A percentile compares a stretch with the other conserved stretches of the same genome.
These are phyloP conservation scores for Fagopyrum tataricum DNA, from an alignment of 148 eudicot species.

Conservation along the genomic window DNA sequence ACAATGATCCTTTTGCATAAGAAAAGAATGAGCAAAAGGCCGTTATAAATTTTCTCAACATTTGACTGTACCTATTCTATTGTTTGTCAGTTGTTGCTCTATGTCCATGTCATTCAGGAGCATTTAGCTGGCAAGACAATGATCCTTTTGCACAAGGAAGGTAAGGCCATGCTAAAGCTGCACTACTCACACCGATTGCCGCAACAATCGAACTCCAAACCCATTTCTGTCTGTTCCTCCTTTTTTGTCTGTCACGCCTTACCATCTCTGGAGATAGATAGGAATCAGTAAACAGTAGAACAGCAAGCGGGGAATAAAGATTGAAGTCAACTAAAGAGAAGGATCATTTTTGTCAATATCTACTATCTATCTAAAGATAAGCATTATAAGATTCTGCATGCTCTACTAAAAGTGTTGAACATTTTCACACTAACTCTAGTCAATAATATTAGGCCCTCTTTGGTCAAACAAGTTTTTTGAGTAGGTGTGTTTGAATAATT, in stretches of 20 bases:
- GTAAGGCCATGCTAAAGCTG: conserved; percentile 71
- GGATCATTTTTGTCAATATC: not conserved
- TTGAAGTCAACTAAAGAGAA: not conserved
- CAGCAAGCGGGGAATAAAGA: no score
- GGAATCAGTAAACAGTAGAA: no score
- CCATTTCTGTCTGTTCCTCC: conserved; percentile 73
- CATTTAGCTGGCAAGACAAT: conserved; percentile 18
- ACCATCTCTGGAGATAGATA: conserved; percentile 40
- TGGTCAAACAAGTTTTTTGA: no score
- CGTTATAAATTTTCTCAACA: no score
- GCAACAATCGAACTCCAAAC: conserved; percentile 67
- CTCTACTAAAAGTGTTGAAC: no score
- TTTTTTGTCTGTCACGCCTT: conserved; percentile 63
- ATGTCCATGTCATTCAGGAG: conserved; percentile 23
- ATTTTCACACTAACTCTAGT: no score
- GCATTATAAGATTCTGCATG: no score
- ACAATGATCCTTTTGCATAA: no score
- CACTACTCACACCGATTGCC: conserved; percentile 56
- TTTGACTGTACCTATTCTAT: no score
- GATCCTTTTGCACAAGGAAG: conserved; percentile 47
- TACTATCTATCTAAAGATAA: not conserved
- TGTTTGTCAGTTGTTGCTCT: conserved; percentile 17
- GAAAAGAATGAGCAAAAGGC: no score
- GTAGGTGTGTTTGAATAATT: no score
- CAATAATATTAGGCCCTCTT: no score